A percentile compares a stretch with the other conserved stretches of the same genome.
Conservation (phyloP, 2,329 filamentous ascomycete genomes). For the Aspergillus terreus region DNA sequence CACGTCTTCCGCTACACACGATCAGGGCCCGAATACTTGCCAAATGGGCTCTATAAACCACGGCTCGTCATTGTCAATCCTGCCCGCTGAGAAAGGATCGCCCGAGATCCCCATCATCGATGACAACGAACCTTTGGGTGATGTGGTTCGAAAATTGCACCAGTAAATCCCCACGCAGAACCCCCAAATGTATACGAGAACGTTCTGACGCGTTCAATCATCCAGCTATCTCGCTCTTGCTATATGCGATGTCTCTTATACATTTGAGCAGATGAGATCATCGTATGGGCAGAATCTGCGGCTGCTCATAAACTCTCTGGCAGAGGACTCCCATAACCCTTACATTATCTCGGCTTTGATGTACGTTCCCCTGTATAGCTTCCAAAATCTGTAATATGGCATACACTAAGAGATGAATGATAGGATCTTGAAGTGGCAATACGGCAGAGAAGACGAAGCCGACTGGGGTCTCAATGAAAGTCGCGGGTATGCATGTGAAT, state of each 20-base stretch:
- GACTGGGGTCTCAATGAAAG: conserved; percentile 56
- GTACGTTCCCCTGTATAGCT: conserved; percentile 32
- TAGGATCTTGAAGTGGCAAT: conserved; percentile 57
- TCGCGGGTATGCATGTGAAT: conserved; percentile 57
- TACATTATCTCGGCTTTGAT: conserved; percentile 48
- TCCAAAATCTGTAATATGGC: neutral
- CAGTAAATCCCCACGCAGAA: conserved; percentile 20
- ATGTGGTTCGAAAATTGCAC: conserved; percentile 39
- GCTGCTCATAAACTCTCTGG: conserved; percentile 36
- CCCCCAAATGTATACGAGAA: neutral
- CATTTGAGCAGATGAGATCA: conserved; percentile 44
- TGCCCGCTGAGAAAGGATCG: conserved; percentile 21
- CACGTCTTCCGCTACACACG: neutral
- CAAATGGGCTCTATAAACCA: conserved; percentile 8
- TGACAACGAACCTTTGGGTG: conserved; percentile 35
- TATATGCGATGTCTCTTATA: conserved; percentile 39
- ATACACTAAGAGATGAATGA: neutral
- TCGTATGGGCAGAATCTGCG: conserved; percentile 36
- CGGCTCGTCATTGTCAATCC: conserved; percentile 13
- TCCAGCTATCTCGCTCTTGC: conserved; percentile 37
- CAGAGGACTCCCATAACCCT: conserved; percentile 42
- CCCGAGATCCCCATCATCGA: conserved; percentile 40
- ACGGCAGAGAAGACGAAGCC: conserved; percentile 48
- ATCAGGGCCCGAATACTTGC: neutral
- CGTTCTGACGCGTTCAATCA: conserved; percentile 4